phyloP scores from a whole-genome alignment of 805 yeast genomes.

The Brettanomyces sp. region DNA sequence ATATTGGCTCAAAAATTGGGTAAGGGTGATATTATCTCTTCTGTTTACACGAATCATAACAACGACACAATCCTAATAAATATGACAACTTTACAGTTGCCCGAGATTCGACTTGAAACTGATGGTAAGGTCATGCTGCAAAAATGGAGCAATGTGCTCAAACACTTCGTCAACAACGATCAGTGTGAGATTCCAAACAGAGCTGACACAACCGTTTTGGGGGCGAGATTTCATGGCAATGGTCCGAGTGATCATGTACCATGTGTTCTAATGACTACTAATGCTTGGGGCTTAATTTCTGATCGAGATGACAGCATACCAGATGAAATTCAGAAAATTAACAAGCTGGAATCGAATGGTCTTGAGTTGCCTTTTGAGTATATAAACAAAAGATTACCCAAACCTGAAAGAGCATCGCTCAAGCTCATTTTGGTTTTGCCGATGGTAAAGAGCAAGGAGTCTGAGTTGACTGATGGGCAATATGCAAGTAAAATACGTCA shows the following conservation, averaged over 20 bases:
- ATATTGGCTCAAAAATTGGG: slow-evolving; percentile 11
- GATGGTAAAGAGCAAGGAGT: slow-evolving; percentile 11
- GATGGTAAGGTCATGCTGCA: slow-evolving; percentile 15
- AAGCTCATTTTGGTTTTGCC: slow-evolving; percentile 19
- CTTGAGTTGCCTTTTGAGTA: slow-evolving; percentile 32
- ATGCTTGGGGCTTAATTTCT: slow-evolving; percentile 36
- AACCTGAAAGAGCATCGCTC: slow-evolving; percentile 26
- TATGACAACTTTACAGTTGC: slow-evolving; percentile 15
- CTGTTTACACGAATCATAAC: slow-evolving; percentile 12
- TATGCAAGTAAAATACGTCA: slow-evolving; percentile 11
- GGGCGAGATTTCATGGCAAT: background rate
- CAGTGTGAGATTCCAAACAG: background rate
- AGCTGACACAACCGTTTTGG: background rate
- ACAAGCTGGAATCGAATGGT: slow-evolving; percentile 28
- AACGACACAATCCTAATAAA: slow-evolving; percentile 14
- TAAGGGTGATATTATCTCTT: slow-evolving; percentile 13
- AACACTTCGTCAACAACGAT: slow-evolving; percentile 9
- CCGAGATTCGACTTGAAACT: slow-evolving; percentile 15
- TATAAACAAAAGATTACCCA: slow-evolving; percentile 29
- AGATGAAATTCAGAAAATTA: slow-evolving; percentile 27
- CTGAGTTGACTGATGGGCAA: slow-evolving; percentile 12
- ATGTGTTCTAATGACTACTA: slow-evolving; percentile 40
- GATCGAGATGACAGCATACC: slow-evolving; percentile 26
- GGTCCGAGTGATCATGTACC: slow-evolving; percentile 14
- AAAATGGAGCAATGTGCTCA: slow-evolving; percentile 20